Percentiles rank a stretch among this genome's conserved stretches.
phyloP scores from a whole-genome alignment of 495 filamentous ascomycete species.

The Pseudevernia furfuracea region DNA sequence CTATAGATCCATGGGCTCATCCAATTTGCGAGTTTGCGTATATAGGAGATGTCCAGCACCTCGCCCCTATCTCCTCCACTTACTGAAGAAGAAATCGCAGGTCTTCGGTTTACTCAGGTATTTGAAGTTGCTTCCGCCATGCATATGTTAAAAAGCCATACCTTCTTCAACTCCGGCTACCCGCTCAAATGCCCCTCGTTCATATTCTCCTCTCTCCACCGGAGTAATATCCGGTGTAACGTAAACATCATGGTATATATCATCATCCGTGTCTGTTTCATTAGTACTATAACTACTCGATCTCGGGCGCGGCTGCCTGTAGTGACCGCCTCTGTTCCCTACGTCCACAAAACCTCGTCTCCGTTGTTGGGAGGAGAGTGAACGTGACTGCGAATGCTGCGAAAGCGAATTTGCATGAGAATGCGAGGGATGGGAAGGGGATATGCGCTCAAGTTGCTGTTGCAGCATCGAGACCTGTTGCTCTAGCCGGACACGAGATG shows the following conservation, averaged over 20 bases:
- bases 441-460: conserved; percentile 42
- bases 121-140: not conserved
- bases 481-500: conserved; percentile 47
- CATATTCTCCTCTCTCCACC: conserved; percentile 27
- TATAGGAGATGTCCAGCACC: conserved; percentile 10
- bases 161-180: conserved; percentile 24
- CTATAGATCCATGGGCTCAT: not conserved
- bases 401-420: conserved; percentile 7
- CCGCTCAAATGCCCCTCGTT: conserved; percentile 21
- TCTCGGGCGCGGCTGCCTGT: conserved; percentile 15
- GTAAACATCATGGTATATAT: conserved; percentile 27
- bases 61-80: not conserved
- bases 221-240: conserved; percentile 25
- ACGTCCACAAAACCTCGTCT: conserved; percentile 20
- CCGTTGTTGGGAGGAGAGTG: conserved; percentile 15
- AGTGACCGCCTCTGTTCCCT: conserved; percentile 13
- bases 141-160: conserved; percentile 22
- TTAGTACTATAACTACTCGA: conserved; percentile 27
- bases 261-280: conserved; percentile 28
- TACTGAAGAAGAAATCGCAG: not conserved
- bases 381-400: conserved; percentile 16
- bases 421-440: conserved; percentile 16
- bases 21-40: not conserved
- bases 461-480: conserved; percentile 44
- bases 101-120: not conserved